Evolutionary conservation across 441 rosid species (phyloP), one percentile per base, ranked within the genome.

Genomic region (Populus hybrid): DNA sequence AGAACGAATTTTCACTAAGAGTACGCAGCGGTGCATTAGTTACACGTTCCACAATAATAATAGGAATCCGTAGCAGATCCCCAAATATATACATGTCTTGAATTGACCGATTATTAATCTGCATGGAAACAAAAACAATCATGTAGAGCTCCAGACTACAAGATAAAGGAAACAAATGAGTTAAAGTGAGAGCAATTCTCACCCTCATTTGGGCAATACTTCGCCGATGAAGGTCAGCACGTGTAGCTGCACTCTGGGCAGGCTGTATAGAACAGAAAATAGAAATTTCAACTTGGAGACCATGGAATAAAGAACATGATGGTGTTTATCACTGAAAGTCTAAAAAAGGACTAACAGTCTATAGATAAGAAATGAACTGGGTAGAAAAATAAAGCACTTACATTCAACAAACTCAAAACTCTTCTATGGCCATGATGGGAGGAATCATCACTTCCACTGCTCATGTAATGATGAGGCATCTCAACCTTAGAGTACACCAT

Each of bases 131-230:
- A 79, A 81, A 18, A 74, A 66, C 35, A 70, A 69, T 40, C 67
- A 34, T n/a, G 30, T 74, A 71, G 75, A 71, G 24, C 67, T 42
- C 63, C 30, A 70, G 74, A 36, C 19, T 53, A 78, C 21, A 75
- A 76, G 57, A 71, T n/a, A 53, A 67, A 26, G 23, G 28, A 11
- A 66, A 70, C 28, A 67, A 71, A 78, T 24, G 24, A 65, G 32
- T 71, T 34, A 68, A 30, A 10, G 24, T 23, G 50, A 59, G 40
- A 75, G 78, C 34, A 79, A 75, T 35, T 71, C 87, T 81, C 74
- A 95, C 99, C 89, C 85, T 90, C 98, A 92, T 92, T 81, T 90
- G 97, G 12, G 95, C 97, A 76, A 96, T 92, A 84, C 98, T 92
- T 80, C 90, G 91, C 70, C 98, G 91, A 82, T 92, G 98, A 85